Conservation (phyloP, 345 rosid genomes). For the Arabis hirsuta region DNA sequence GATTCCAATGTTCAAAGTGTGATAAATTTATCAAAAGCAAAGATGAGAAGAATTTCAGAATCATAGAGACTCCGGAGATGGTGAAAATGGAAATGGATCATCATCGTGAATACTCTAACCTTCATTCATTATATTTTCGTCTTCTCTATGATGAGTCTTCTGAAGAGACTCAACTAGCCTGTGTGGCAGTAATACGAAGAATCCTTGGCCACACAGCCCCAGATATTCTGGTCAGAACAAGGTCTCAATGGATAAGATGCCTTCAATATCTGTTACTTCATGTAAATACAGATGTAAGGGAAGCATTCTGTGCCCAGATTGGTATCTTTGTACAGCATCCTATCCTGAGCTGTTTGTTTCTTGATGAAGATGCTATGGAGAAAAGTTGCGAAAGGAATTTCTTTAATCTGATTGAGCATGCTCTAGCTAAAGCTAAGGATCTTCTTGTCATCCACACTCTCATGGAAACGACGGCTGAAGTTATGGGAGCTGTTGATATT, state of each 20-base stretch:
- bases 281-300: slow-evolving; percentile 73
- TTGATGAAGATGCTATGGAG: slow-evolving; percentile 44
- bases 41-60: slow-evolving; percentile 44
- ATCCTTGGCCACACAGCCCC: slow-evolving; percentile 65
- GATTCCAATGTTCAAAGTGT: slow-evolving; percentile 87
- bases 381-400: slow-evolving; percentile 55
- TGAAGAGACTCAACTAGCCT: slow-evolving; percentile 86
- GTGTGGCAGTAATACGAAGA: slow-evolving; percentile 67
- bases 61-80: slow-evolving; percentile 44
- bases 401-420: slow-evolving; percentile 60
- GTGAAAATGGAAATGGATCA: slow-evolving; percentile 44
- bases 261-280: slow-evolving; percentile 65
- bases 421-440: slow-evolving; percentile 65
- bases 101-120: slow-evolving; percentile 49
- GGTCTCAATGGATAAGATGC: slow-evolving; percentile 73
- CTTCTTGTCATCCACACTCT: slow-evolving; percentile 74
- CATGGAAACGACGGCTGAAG: slow-evolving; percentile 72
- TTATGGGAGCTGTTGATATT: slow-evolving; percentile 75
- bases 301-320: slow-evolving; percentile 83
- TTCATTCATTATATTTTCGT: slow-evolving; percentile 62
- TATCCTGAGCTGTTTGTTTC: slow-evolving; percentile 60
- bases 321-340: slow-evolving; percentile 60
- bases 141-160: slow-evolving; percentile 74
- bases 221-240: slow-evolving; percentile 55
- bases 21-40: slow-evolving; percentile 50